Evolutionary conservation across 352 stramenopile genomes (phyloP).

Genomic region (Globisporangium spiculum): DNA sequence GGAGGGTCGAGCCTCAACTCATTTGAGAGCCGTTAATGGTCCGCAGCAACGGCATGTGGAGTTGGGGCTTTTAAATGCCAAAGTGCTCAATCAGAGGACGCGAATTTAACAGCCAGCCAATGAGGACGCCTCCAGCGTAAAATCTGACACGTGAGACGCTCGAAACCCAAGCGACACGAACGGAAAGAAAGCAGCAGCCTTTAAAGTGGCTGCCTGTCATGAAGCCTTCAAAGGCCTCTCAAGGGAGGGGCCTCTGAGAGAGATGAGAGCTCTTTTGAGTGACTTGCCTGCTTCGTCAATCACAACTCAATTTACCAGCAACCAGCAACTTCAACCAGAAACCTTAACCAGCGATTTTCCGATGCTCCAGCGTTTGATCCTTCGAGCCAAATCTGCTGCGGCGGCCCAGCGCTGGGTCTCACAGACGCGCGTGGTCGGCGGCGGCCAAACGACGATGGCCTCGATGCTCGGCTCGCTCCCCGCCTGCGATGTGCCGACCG

Average conservation of each 20-base stretch:
- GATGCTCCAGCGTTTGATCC: conserved; percentile 12
- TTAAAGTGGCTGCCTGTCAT: not conserved
- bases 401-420: conserved; percentile 13
- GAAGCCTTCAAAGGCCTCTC: not conserved
- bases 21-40: not conserved
- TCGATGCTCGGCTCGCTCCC: conserved; percentile 2
- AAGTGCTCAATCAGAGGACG: not conserved
- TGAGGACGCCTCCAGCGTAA: not conserved
- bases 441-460: conserved; percentile 18
- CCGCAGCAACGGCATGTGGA: not conserved
- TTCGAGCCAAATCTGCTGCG: conserved; percentile 1
- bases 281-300: not conserved
- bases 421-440: conserved; percentile 1
- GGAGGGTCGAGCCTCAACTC: too few relatives aligned
- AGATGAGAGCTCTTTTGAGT: not conserved
- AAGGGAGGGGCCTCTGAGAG: not conserved
- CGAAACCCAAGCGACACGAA: not conserved
- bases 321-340: not conserved
- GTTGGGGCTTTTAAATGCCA: not conserved
- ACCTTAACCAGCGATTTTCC: not conserved
- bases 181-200: not conserved
- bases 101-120: conserved; percentile 3
- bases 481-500: conserved; percentile 17
- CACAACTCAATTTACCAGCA: conserved; percentile 11
- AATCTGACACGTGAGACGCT: not conserved